A percentile compares a stretch with the other conserved stretches of the same genome.
These are phyloP conservation scores for Aspergillus felis DNA, from an alignment of 2,329 filamentous ascomycete genomes.

Conservation along the genomic window DNA sequence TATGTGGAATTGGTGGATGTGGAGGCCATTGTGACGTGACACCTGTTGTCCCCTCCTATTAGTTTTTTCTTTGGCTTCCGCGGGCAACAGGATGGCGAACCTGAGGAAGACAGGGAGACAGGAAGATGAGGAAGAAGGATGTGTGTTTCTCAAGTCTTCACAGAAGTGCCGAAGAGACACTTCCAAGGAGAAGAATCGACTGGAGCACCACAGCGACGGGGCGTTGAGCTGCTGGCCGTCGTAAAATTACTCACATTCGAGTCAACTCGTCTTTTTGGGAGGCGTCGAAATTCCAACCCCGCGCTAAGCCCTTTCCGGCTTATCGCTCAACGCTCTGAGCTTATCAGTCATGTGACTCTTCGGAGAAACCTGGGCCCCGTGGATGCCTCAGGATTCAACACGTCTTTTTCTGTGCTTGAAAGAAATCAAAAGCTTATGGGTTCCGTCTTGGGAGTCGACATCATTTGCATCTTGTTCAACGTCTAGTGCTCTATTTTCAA, in stretches of 20 bases:
- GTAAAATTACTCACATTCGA: constrained; percentile 12
- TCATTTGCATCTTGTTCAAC: neutral
- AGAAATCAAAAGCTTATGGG: neutral
- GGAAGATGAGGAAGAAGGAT: neutral
- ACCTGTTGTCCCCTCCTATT: constrained; percentile 4
- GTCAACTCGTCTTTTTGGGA: constrained; percentile 6
- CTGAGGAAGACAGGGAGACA: neutral
- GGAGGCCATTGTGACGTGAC: constrained; percentile 30
- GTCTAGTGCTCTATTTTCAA: neutral
- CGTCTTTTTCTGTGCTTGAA: neutral
- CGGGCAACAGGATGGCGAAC: neutral
- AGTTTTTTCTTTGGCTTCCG: neutral
- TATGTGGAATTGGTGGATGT: constrained; percentile 25
- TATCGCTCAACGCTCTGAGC: constrained; percentile 11
- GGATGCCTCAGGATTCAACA: constrained; percentile 2
- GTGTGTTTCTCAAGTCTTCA: constrained; percentile 11
- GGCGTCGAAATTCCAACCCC: constrained; percentile 13
- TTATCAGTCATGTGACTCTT: constrained; percentile 21
- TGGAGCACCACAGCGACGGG: constrained; percentile 14
- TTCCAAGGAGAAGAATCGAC: constrained; percentile 16
- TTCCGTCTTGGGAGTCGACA: neutral
- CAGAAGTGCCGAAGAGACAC: constrained; percentile 15
- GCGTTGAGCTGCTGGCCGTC: constrained; percentile 16
- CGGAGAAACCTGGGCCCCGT: neutral
- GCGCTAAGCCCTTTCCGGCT: constrained; percentile 25